phyloP scores from a whole-genome alignment of 208 protist genomes.

The Histomonas meleagridis region DNA sequence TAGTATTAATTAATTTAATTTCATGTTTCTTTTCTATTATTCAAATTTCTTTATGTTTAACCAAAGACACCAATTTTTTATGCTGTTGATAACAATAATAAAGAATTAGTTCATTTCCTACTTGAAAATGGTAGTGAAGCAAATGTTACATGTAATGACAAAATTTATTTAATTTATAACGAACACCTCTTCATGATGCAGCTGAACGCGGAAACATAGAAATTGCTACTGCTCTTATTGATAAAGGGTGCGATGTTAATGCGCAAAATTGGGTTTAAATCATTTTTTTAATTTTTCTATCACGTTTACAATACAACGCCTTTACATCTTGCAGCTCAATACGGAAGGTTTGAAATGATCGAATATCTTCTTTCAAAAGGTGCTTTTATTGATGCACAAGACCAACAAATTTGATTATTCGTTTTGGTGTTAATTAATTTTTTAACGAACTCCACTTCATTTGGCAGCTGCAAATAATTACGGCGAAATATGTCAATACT shows the following conservation, averaged over 20 bases:
- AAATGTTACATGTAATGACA: neutral
- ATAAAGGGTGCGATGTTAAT: neutral
- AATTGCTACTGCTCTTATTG: neutral
- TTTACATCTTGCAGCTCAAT: neutral
- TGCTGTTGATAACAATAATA: conserved; percentile 8
- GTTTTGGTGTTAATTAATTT: no score
- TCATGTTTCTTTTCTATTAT: neutral
- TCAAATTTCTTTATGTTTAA: neutral
- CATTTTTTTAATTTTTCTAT: neutral
- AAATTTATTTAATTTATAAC: neutral
- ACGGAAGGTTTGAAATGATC: conserved; percentile 15
- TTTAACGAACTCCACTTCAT: neutral
- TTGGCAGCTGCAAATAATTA: neutral
- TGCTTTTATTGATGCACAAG: conserved; percentile 2
- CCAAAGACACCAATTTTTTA: conserved; percentile 23
- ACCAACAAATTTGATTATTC: no score
- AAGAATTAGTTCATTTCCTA: neutral
- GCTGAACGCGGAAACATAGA: neutral
- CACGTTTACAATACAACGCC: neutral
- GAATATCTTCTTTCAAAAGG: neutral
- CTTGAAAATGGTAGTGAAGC: neutral
- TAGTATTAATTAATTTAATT: neutral
- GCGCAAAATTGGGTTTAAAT: neutral
- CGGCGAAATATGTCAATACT: neutral
- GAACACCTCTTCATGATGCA: conserved; percentile 22